These are phyloP conservation scores for Mimosa pudica DNA, from an alignment of 306 rosid species.

Conservation along the genomic window DNA sequence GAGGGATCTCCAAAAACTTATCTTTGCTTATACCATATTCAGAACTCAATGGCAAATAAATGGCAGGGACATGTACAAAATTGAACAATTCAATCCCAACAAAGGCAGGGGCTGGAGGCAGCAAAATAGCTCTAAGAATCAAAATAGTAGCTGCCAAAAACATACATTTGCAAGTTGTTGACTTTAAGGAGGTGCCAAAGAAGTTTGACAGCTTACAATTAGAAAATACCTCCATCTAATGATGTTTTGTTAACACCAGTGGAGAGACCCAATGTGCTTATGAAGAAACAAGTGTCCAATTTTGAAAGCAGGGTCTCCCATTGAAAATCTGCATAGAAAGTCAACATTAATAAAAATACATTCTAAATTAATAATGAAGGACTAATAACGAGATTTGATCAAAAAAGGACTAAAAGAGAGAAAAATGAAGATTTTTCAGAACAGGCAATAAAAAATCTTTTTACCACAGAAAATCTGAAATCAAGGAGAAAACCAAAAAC, in stretches of 20 bases:
- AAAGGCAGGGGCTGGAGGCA: constrained; percentile 49
- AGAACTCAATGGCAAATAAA: constrained; percentile 35
- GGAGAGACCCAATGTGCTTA: constrained; percentile 15
- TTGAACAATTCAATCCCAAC: constrained; percentile 48
- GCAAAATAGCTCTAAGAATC: constrained; percentile 58
- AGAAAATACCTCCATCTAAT: constrained; percentile 55
- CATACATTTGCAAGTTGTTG: constrained; percentile 63
- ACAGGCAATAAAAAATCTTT: constrained; percentile 11
- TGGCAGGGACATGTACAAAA: constrained; percentile 41
- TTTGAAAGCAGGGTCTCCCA: constrained; percentile 19
- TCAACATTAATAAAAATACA: not conserved
- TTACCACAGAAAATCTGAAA: constrained; percentile 28
- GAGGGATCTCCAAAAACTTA: constrained; percentile 81
- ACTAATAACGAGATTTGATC: no score
- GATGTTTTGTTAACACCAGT: constrained; percentile 18
- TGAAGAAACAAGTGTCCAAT: constrained; percentile 8
- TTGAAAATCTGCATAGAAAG: constrained; percentile 32
- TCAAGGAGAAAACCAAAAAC: not conserved
- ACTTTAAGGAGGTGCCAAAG: constrained; percentile 47
- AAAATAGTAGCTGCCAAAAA: constrained; percentile 53
- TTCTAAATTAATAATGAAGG: constrained; percentile 1
- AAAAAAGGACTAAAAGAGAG: not conserved
- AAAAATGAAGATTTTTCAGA: constrained; percentile 9
- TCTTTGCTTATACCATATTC: constrained; percentile 47
- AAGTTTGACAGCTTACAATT: constrained; percentile 42